Percentiles rank a stretch among this genome's conserved stretches.
Evolutionary conservation across 129 eudicot genomes (phyloP).

Genomic region (Deinandra increscens): DNA sequence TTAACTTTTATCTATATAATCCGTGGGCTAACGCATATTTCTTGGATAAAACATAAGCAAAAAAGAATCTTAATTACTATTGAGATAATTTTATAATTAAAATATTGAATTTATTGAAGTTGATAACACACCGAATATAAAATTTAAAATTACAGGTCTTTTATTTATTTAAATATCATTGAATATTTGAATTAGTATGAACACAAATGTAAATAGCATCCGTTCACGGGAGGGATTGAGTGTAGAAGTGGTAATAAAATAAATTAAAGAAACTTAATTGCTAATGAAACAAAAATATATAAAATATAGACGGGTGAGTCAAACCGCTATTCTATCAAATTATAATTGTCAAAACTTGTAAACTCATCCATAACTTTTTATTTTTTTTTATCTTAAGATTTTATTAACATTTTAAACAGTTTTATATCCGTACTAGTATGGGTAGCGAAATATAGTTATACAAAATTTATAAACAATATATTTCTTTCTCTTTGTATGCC

Average conservation of each 20-base stretch:
- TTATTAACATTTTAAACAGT: no score
- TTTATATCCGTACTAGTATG: no score
- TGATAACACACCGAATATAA: not conserved
- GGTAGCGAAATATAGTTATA: no score
- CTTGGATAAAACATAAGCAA: not conserved
- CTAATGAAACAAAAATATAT: not conserved
- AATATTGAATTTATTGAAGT: not conserved
- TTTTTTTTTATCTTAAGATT: no score
- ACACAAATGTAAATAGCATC: constrained; percentile 1
- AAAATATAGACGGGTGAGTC: no score
- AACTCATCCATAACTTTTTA: no score
- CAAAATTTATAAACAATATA: no score
- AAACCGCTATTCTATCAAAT: no score
- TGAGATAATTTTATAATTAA: not conserved
- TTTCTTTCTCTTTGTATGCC: no score
- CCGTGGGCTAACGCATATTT: not conserved
- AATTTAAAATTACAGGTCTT: not conserved
- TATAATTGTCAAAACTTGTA: no score
- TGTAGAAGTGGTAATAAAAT: constrained; percentile 8
- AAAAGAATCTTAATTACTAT: not conserved
- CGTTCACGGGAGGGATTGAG: constrained; percentile 2
- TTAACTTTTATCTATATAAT: not conserved
- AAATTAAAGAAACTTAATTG: not conserved
- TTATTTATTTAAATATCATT: not conserved
- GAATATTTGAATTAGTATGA: not conserved